Evolutionary conservation across 768 basidiomycete genomes (phyloP), one percentile per base, ranked within the genome.

Genomic region (Agaricus sinodeliciosus): DNA sequence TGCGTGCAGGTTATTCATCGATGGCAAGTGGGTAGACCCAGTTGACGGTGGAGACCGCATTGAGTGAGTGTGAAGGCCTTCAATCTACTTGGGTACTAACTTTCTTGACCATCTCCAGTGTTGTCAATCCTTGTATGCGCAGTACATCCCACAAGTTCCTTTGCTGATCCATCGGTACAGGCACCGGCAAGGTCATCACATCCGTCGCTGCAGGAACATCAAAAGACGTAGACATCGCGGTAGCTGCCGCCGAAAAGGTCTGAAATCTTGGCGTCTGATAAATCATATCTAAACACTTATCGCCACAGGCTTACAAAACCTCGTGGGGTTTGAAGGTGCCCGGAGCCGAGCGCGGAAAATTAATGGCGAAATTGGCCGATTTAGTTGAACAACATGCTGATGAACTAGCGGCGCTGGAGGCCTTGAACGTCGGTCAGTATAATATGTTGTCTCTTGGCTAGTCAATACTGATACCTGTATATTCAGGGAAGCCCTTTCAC

Each of bases 181-280:
- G 86, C 0, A 89, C 66, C 16, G 90, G 87, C 40, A 76, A 87
- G 62, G 57, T 78, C 45, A 74, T 84, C 62, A 79, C 80, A 0
- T 54, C 72, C 39, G 68, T 90, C 55, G 66, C 79, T 0, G 80
- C 79, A 62, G 90, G 76, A 26, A 80, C 80, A 1, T 52, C 74
- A 8, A 76, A 80, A 57, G 92, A 94, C 62, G 81, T 95, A 56
- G 87, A 94, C 65, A 60, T 65, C 43, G 91, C 91, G 0, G 90
- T 92, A 52, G 67, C 72, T 3, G 84, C 77, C 37, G 87, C 87
- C 0, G 75, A 80, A 54, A 78, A 75, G 61, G 81, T 82, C 3
- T 3, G 2, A 53, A 34, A 43, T 34, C 3, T 45, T 22, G 4
- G 13, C 11, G n/a, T 18, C 12, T 16, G 8, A 48, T 9, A 43